Percentiles rank a stretch among this genome's conserved stretches.
These are phyloP conservation scores for Metarhizium sp. DNA, from an alignment of 2,329 filamentous ascomycete genomes.

Conservation along the genomic window DNA sequence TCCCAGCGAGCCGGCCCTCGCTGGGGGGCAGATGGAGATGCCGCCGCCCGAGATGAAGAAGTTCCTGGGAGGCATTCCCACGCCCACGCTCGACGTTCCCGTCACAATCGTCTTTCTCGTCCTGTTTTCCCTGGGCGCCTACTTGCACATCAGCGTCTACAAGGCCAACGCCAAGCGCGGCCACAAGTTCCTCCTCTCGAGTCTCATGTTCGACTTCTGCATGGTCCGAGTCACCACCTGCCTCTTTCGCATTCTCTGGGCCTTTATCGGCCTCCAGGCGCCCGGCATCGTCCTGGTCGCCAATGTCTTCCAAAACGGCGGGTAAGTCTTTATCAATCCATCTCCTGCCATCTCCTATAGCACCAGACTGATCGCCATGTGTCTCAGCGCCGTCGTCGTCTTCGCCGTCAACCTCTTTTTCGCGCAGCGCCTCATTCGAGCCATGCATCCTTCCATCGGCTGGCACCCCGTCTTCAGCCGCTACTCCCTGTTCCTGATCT, in stretches of 20 bases:
- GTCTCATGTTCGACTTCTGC: conserved; percentile 26
- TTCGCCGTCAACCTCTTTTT: conserved; percentile 30
- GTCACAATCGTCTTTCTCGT: conserved; percentile 15
- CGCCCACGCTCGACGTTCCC: conserved; percentile 11
- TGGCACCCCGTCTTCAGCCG: conserved; percentile 22
- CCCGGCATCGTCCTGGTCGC: conserved; percentile 22
- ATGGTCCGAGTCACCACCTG: conserved; percentile 24
- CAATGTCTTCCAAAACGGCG: conserved; percentile 26
- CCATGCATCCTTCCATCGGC: conserved; percentile 25
- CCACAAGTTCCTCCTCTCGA: conserved; percentile 29
- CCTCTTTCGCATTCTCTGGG: conserved; percentile 26
- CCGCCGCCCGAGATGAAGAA: not conserved
- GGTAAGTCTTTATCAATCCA: conserved; percentile 9
- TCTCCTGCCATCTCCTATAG: not conserved
- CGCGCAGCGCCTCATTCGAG: conserved; percentile 27
- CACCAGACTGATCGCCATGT: not conserved
- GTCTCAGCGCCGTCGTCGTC: conserved; percentile 20
- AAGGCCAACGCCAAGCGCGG: conserved; percentile 19
- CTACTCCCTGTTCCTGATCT: conserved; percentile 12
- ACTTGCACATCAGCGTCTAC: conserved; percentile 16
- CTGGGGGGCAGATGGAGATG: not conserved
- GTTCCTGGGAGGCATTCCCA: conserved; percentile 6
- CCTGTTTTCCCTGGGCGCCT: conserved; percentile 14
- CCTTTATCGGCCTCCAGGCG: conserved; percentile 11
- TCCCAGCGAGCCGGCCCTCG: not conserved